Evolutionary conservation across 2,329 filamentous ascomycete species (phyloP).

Genomic region (Fusarium pseudocircinatum): DNA sequence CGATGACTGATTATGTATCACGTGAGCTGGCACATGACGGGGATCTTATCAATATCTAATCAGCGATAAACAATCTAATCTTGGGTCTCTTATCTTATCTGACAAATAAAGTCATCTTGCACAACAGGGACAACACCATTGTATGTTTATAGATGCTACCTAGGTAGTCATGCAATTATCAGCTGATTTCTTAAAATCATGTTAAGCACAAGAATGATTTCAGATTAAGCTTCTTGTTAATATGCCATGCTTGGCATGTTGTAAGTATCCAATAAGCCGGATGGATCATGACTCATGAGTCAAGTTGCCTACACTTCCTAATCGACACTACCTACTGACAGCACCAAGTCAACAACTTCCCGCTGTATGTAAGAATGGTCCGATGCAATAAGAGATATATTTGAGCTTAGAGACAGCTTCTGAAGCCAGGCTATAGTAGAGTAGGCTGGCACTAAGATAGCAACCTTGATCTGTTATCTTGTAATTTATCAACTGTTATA

Average conservation of each 20-base stretch:
- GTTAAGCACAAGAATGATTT: rapidly evolving
- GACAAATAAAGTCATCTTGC: no score
- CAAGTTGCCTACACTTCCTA: neutral
- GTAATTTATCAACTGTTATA: neutral
- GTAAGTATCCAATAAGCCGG: neutral
- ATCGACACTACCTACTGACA: rapidly evolving
- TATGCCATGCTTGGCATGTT: no score
- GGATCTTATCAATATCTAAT: neutral
- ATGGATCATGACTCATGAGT: neutral
- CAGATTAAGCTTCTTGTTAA: neutral
- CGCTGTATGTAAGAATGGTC: neutral
- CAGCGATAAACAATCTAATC: neutral
- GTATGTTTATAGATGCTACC: no score
- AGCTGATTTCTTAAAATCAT: rapidly evolving
- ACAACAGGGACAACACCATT: neutral
- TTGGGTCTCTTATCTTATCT: neutral
- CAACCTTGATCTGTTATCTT: neutral
- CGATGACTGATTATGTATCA: rapidly evolving
- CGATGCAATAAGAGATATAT: rapidly evolving
- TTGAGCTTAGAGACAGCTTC: rapidly evolving
- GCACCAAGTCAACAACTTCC: rapidly evolving
- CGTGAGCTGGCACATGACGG: neutral
- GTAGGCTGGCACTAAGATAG: rapidly evolving
- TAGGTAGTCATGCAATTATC: neutral
- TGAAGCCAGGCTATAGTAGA: rapidly evolving